Conservation (phyloP, 2,329 filamentous ascomycete genomes). For the Cladophialophora immunda region DNA sequence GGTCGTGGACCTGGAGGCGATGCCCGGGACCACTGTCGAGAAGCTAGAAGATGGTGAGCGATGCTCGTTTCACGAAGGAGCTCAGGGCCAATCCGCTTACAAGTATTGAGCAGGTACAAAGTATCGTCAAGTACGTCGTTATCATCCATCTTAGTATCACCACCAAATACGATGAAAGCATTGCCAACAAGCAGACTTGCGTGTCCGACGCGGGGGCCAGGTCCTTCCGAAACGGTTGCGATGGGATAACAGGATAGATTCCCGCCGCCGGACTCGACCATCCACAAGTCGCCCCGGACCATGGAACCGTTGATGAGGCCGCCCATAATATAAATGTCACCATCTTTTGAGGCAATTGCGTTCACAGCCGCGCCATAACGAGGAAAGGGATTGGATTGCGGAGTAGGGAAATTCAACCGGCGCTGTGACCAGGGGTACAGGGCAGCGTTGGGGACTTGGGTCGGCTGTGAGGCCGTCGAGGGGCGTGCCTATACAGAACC, state of each 20-base stretch:
- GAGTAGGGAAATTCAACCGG: slow-evolving; percentile 82
- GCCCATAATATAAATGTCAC: slow-evolving; percentile 97
- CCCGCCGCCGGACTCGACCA: slow-evolving; percentile 85
- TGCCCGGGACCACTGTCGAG: slow-evolving; percentile 96
- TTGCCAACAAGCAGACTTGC: slow-evolving; percentile 94
- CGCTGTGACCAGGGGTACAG: slow-evolving; percentile 97
- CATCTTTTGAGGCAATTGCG: slow-evolving; percentile 89
- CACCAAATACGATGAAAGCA: slow-evolving; percentile 98
- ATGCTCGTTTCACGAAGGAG: slow-evolving; percentile 17
- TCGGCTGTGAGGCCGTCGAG: slow-evolving; percentile 44
- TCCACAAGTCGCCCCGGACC: slow-evolving; percentile 96
- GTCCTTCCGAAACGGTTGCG: slow-evolving; percentile 89
- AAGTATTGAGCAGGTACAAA: slow-evolving; percentile 94
- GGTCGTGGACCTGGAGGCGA: slow-evolving; percentile 86
- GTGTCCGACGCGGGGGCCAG: slow-evolving; percentile 93
- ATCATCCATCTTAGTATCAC: slow-evolving; percentile 97
- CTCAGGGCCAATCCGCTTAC: slow-evolving; percentile 65
- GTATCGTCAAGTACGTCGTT: slow-evolving; percentile 92
- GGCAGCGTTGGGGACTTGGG: slow-evolving; percentile 74
- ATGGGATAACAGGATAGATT: slow-evolving; percentile 92
- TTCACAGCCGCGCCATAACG: slow-evolving; percentile 98
- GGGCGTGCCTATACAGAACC: slow-evolving; percentile 31
- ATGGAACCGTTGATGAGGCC: slow-evolving; percentile 93
- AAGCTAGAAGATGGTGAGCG: slow-evolving; percentile 68
- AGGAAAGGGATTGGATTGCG: slow-evolving; percentile 87